Evolutionary conservation across 805 yeast species (phyloP).

Genomic region (Metschnikowia reukaufii): DNA sequence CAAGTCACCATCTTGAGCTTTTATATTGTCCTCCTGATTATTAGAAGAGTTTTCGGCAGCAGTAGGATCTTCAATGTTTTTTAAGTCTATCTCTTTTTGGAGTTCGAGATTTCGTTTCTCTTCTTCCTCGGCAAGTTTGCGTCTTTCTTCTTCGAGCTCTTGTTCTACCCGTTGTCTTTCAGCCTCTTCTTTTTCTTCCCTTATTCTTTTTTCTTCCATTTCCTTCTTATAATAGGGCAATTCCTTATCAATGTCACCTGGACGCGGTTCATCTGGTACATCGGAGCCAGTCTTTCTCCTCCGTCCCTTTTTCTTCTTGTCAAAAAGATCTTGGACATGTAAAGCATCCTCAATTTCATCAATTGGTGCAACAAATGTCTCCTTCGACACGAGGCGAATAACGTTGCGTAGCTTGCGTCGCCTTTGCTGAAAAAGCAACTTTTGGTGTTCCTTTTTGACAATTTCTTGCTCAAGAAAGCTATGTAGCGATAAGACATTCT

Average conservation of each 20-base stretch:
- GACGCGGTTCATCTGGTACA: constrained; percentile 29
- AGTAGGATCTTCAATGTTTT: constrained; percentile 4
- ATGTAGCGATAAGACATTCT: constrained; percentile 70
- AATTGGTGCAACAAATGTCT: constrained; percentile 56
- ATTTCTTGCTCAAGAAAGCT: constrained; percentile 82
- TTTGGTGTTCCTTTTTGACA: constrained; percentile 72
- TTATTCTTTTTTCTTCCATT: constrained; percentile 25
- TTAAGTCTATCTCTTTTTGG: constrained; percentile 8
- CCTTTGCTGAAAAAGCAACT: constrained; percentile 67
- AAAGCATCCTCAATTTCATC: constrained; percentile 58
- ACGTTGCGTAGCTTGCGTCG: constrained; percentile 61
- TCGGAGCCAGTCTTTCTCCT: constrained; percentile 38
- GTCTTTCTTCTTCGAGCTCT: constrained; percentile 7
- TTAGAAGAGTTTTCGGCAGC: constrained; percentile 7
- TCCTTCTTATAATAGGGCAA: constrained; percentile 30
- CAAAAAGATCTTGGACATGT: constrained; percentile 36
- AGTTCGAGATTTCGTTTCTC: constrained; percentile 5
- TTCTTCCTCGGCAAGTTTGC: constrained; percentile 13
- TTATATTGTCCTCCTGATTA: background rate
- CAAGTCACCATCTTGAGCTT: background rate
- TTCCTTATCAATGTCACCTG: constrained; percentile 32
- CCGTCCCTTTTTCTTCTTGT: constrained; percentile 42
- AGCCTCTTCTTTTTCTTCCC: constrained; percentile 21
- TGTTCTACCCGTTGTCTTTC: constrained; percentile 18
- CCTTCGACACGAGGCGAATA: constrained; percentile 50